Evolutionary conservation across 2,329 filamentous ascomycete species (phyloP), one percentile per base, ranked within the genome.

Genomic region (Leptodontidium sp.): DNA sequence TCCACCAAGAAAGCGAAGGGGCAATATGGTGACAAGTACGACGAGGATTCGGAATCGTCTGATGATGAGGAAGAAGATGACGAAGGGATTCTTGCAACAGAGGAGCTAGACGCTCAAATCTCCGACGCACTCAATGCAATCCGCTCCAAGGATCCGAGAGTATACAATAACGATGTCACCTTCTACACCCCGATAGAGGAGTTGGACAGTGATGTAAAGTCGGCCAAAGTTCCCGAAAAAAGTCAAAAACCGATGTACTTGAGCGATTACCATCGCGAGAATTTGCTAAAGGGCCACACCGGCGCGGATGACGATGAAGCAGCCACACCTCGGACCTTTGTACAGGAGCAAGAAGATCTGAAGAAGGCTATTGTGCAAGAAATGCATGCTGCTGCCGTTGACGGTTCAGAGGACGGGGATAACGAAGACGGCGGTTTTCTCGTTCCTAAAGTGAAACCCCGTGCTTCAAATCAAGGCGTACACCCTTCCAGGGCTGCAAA

Each of bases 221-320:
- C 77, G 0, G 67, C 74, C 4, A 71, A 65, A 26, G n/a, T 17
- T 38, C 9, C 74, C 21, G 81, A 83, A 70, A 90, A 91, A 80
- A 90, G 91, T 78, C 90, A 96, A 71, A 97, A 97, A 82, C 90
- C 94, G 0, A 89, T 99, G 82, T 93, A 88, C 70, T 84, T 99
- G 65, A 88, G 88, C 74, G 94, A 99, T 80, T 99, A 98, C 80
- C 96, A 99, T 78, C 90, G 94, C 71, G 89, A 96, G 79, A 97
- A 95, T 76, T 84, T 97, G n/a, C 79, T 98, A 68, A 88, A 88
- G 49, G 93, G 93, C 45, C 86, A 89, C 68, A 82, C 84, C 11
- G 87, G 85, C n/a, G 86, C 81, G 2, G 87, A 90, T 17, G 84
- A 88, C 21, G 87, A 90, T 15, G 85, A 87, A 8, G 83, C 85